Base-by-base conservation (phyloP, 257 asterid genomes). In the Orobanche coerulescens region DNA sequence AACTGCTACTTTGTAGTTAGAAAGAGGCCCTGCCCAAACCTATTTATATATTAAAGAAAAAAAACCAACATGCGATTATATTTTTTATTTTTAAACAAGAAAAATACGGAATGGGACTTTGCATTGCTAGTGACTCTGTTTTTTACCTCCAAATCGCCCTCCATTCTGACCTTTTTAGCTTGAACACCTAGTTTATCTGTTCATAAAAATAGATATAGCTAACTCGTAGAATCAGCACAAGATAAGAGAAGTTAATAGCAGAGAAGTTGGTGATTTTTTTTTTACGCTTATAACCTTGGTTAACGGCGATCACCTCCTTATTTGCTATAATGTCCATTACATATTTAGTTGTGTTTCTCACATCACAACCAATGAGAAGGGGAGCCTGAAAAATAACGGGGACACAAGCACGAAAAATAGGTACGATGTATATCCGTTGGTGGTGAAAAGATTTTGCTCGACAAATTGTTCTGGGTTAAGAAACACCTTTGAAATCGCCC, bases 21-120 rank as follows among this genome's bases (percentile, higher is more conserved):
- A 74, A 5, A 91, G 91, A 13, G 95, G 90, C 31, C 92, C 96
- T 33, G 97, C 97, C 96, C 97, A 91, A 5, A 87, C 81, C 97
- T 90, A 64, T 30, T 14, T 1, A 4, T 30, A 30, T 6, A 30
- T 4, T 4, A 30, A 30, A 30, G 7, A 37, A 2, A 54, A 4
- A 16, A 30, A 20, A 43, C 40, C 4, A 53, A 44, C 37, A 33
- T 13, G n/a, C 4, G 5, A 31, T 47, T 4, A 14, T 43, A 43
- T 13, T n/a, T 43, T n/a, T 22, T 1, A 7, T 10, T 20, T 64
- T 30, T 26, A 13, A 48, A 16, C 18, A 34, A 13, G 62, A 49
- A 13, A 55, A 4, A 18, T 13, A 26, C 15, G 1, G 34, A 14
- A 4, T 36, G 1, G 33, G n/a, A 40, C 20, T 60, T 11, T 10